Evolutionary conservation across 148 eudicot genomes (phyloP).

Genomic region (Selenicereus undatus): DNA sequence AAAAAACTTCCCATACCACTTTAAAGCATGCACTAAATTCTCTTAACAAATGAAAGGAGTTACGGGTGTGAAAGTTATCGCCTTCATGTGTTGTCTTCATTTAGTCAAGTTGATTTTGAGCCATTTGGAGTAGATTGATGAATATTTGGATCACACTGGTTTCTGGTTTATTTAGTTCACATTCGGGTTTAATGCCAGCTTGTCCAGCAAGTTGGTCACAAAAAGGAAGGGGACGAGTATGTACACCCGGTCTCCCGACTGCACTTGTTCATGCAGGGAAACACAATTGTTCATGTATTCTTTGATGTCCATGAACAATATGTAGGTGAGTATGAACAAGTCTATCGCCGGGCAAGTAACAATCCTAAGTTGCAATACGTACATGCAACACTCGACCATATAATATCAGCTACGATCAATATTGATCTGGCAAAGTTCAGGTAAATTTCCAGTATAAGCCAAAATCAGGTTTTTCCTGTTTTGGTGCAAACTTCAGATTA

Average conservation of each 20-base stretch:
- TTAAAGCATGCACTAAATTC: neutral
- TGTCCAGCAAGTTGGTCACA: neutral
- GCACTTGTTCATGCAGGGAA: no score
- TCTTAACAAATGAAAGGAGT: neutral
- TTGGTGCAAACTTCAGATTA: no score
- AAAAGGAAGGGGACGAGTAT: no score
- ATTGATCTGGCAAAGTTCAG: neutral
- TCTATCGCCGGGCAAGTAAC: no score
- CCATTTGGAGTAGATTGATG: neutral
- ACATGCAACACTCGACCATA: no score
- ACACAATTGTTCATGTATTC: no score
- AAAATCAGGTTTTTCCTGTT: neutral
- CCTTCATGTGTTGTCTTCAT: neutral
- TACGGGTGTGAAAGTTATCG: neutral
- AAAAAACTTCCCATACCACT: neutral
- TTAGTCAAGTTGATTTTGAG: no score
- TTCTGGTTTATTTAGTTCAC: no score
- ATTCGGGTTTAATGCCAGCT: neutral
- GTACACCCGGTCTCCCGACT: no score
- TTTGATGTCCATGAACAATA: no score
- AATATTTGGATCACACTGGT: neutral
- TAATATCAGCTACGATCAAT: neutral
- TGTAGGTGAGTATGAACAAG: no score
- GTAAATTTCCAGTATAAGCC: neutral
- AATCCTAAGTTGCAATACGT: no score